These are phyloP conservation scores for Ophiocordyceps polyrhachis-furcata DNA, from an alignment of 2,329 filamentous ascomycete species.

Conservation along the genomic window DNA sequence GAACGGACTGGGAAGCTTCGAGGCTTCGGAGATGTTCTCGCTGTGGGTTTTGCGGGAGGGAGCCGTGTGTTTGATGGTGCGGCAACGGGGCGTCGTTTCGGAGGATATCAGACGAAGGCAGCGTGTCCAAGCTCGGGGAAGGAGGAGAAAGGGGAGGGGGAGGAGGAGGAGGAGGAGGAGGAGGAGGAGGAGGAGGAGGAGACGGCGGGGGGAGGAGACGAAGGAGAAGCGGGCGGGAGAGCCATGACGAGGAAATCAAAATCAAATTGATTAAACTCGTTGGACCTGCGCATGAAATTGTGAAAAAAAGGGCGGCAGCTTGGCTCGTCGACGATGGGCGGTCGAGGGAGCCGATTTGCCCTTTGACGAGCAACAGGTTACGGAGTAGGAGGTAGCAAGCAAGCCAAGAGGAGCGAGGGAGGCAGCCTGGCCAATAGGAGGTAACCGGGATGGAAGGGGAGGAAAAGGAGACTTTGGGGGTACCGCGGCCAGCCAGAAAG, in stretches of 20 bases:
- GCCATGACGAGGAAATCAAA: background rate
- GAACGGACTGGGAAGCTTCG: background rate
- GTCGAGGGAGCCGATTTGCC: background rate
- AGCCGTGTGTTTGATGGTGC: constrained; percentile 4
- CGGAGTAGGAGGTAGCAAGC: background rate
- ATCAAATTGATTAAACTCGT: background rate
- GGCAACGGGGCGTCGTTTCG: constrained; percentile 2
- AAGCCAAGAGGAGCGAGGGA: no score
- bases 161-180: background rate
- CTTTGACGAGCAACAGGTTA: background rate
- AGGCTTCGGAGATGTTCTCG: constrained; percentile 1
- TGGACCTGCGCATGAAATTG: background rate
- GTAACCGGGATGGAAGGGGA: background rate
- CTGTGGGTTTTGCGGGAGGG: constrained; percentile 7
- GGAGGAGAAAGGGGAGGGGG: background rate
- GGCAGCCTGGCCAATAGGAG: background rate
- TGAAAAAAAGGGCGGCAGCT: background rate
- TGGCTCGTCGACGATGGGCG: background rate
- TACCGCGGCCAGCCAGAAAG: background rate
- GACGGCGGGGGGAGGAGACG: background rate
- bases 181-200: background rate
- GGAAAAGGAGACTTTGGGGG: background rate
- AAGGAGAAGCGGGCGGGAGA: background rate
- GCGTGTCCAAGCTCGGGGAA: background rate
- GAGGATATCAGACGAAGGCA: constrained; percentile 14